A percentile compares a stretch with the other conserved stretches of the same genome.
Evolutionary conservation across 345 rosid species (phyloP).

Genomic region (Eucalyptus grandis): DNA sequence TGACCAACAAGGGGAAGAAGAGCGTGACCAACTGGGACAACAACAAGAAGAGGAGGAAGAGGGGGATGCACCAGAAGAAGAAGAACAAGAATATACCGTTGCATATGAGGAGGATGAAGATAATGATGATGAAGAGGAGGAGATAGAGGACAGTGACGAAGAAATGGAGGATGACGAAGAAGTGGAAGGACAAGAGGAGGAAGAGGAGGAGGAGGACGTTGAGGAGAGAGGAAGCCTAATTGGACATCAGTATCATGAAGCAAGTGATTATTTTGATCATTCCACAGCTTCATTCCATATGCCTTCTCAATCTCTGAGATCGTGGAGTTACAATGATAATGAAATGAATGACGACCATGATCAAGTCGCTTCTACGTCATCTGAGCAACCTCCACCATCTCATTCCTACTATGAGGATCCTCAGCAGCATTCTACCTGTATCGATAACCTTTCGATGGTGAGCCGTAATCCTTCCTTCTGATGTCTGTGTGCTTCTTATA

Average conservation of each 20-base stretch:
- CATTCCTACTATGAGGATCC: conserved; percentile 5
- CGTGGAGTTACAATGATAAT: conserved; percentile 44
- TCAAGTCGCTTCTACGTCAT: conserved; percentile 7
- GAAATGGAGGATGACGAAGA: conserved; percentile 8
- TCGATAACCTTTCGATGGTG: conserved; percentile 33
- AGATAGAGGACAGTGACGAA: background rate
- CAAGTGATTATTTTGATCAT: conserved; percentile 22
- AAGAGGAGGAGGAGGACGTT: conserved; percentile 3
- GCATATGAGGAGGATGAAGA: conserved; percentile 1
- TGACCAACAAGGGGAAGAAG: background rate
- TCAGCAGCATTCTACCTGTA: conserved; percentile 5
- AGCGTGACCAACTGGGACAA: background rate
- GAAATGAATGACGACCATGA: conserved; percentile 24
- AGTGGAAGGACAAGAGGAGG: background rate
- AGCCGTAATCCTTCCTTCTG: background rate
- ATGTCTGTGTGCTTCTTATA: background rate
- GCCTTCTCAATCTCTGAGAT: conserved; percentile 18
- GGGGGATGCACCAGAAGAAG: background rate
- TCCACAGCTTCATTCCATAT: conserved; percentile 22
- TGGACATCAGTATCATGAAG: conserved; percentile 20
- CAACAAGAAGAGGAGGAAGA: conserved; percentile 1
- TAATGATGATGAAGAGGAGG: background rate
- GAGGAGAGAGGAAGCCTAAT: conserved; percentile 5
- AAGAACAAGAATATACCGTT: background rate
- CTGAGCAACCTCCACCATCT: conserved; percentile 8